Evolutionary conservation across 768 basidiomycete species (phyloP).

Genomic region (Mycena sanguinolenta): DNA sequence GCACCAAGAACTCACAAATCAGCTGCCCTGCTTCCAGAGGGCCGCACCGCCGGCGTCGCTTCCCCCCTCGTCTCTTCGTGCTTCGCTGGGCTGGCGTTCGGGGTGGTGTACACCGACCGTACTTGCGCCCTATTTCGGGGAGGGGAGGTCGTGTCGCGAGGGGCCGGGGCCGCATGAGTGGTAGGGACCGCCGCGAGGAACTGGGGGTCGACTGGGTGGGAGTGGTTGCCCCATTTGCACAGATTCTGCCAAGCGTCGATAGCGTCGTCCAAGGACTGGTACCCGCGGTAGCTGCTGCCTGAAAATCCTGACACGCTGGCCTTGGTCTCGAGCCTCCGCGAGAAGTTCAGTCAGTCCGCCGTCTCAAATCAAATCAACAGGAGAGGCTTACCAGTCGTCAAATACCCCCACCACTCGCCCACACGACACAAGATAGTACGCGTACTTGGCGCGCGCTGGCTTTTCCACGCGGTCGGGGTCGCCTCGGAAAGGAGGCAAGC

Average conservation of each 20-base stretch:
- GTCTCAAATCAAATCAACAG: too few relatives aligned
- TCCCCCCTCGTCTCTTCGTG: too few relatives aligned
- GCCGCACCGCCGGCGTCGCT: too few relatives aligned
- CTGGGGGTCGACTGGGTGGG: slow-evolving; percentile 15
- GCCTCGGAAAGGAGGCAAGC: not conserved
- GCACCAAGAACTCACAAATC: too few relatives aligned
- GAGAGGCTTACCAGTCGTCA: not conserved
- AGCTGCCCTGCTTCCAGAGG: too few relatives aligned
- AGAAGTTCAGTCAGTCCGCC: too few relatives aligned
- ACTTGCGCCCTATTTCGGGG: too few relatives aligned
- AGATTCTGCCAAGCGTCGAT: slow-evolving; percentile 7
- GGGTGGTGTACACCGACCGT: too few relatives aligned
- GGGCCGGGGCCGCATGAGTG: too few relatives aligned
- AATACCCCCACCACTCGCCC: not conserved
- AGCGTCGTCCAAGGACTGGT: not conserved
- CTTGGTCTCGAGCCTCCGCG: not conserved
- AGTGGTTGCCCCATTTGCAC: slow-evolving; percentile 6
- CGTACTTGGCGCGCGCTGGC: not conserved
- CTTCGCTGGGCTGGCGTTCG: too few relatives aligned
- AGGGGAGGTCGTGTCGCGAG: too few relatives aligned
- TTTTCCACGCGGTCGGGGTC: not conserved
- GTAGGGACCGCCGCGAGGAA: too few relatives aligned
- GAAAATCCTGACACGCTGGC: not conserved
- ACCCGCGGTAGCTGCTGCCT: not conserved
- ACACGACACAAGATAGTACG: not conserved